Evolutionary conservation across 2,329 filamentous ascomycete genomes (phyloP).

Genomic region (Sphaerulina vaccinii): DNA sequence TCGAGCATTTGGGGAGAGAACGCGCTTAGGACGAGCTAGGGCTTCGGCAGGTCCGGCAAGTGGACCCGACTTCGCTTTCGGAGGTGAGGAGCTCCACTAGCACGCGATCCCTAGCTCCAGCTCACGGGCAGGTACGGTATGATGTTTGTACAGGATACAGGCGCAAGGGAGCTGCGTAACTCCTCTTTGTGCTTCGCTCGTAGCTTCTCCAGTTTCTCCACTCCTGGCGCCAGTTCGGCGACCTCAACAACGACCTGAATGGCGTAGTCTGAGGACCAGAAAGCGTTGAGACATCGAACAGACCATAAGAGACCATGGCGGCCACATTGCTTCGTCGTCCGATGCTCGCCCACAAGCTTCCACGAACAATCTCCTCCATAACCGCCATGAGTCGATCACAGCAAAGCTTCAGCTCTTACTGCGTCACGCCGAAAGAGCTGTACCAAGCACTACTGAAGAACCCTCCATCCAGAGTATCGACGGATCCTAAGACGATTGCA

Average conservation of each 20-base stretch:
- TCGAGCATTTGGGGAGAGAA: too few species aligned
- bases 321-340: constrained; percentile 12
- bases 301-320: constrained; percentile 9
- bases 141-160: constrained; percentile 3
- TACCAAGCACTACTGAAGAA: constrained; percentile 79
- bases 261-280: constrained; percentile 3
- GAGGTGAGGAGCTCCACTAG: background rate
- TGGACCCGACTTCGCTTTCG: background rate
- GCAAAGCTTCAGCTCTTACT: constrained; percentile 69
- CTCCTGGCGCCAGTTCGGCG: constrained; percentile 9
- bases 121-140: constrained; percentile 5
- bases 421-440: constrained; percentile 82
- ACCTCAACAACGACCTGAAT: constrained; percentile 7
- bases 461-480: constrained; percentile 73
- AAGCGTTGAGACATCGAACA: constrained; percentile 6
- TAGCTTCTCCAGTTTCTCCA: constrained; percentile 6
- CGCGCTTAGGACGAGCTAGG: background rate
- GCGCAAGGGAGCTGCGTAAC: constrained; percentile 5
- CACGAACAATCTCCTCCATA: constrained; percentile 3
- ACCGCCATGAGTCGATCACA: constrained; percentile 36
- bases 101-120: background rate
- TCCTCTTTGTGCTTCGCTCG: background rate
- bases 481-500: constrained; percentile 79
- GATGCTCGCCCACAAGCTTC: constrained; percentile 3
- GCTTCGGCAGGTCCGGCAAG: background rate